phyloP scores from a whole-genome alignment of 768 basidiomycete species.

The Hebeloma cylindrosporum region DNA sequence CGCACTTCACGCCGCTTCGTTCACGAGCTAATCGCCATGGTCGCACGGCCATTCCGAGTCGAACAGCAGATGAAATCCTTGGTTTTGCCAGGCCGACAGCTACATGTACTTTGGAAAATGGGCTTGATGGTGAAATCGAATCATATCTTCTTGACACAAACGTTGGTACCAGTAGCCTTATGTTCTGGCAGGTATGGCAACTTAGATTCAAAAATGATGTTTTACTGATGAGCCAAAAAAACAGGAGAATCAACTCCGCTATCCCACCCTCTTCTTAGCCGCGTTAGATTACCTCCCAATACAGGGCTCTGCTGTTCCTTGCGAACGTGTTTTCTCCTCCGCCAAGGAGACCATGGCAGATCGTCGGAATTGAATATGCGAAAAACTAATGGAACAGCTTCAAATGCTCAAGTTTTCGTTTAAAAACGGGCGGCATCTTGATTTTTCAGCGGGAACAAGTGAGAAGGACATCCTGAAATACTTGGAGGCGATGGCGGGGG shows the following conservation, averaged over 20 bases:
- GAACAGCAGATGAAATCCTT: slow-evolving; percentile 14
- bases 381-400: slow-evolving; percentile 13
- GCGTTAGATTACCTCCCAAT: slow-evolving; percentile 13
- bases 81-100: neutral
- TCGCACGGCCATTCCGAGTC: neutral
- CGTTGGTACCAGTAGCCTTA: neutral
- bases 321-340: slow-evolving; percentile 18
- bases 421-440: slow-evolving; percentile 3
- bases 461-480: slow-evolving; percentile 5
- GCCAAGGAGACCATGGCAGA: slow-evolving; percentile 16
- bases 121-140: slow-evolving; percentile 8
- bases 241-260: slow-evolving; percentile 11
- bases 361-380: neutral
- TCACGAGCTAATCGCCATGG: neutral
- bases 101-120: neutral
- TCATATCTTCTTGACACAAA: slow-evolving; percentile 1
- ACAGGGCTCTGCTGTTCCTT: slow-evolving; percentile 16
- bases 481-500: too few relatives aligned
- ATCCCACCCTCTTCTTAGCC: slow-evolving; percentile 12
- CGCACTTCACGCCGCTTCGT: neutral
- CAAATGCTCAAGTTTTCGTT: slow-evolving; percentile 17
- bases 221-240: neutral
- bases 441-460: slow-evolving; percentile 10
- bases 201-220: neutral
- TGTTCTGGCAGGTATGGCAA: slow-evolving; percentile 9